Conservation (phyloP, 2,329 filamentous ascomycete species). For the Colletotrichum orchidophilum region DNA sequence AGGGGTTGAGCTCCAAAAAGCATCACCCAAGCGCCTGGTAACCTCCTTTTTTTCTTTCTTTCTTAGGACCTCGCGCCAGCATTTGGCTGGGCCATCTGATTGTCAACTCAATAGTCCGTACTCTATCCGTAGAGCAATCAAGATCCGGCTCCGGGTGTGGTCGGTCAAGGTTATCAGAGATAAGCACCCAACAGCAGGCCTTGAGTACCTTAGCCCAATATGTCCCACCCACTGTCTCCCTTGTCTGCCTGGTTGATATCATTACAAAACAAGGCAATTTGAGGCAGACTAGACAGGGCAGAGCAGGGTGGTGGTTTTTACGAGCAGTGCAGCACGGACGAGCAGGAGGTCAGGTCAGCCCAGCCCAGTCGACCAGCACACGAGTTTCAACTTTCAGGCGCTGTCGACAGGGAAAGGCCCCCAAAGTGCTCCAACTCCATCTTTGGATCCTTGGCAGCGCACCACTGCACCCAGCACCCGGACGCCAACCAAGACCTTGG, state of each 20-base stretch:
- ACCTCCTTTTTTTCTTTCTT: too few species aligned
- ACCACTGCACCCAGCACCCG: slow-evolving; percentile 6
- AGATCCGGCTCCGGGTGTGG: background rate
- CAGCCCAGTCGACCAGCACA: slow-evolving; percentile 24
- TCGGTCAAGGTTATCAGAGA: background rate
- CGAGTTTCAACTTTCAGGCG: slow-evolving; percentile 33
- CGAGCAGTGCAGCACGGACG: slow-evolving; percentile 13
- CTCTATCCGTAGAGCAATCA: background rate
- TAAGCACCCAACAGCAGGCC: slow-evolving; percentile 1
- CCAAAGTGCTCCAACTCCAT: slow-evolving; percentile 24
- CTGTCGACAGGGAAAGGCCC: slow-evolving; percentile 23
- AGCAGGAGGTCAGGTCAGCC: slow-evolving; percentile 9
- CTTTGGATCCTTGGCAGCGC: slow-evolving; percentile 31
- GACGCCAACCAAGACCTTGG: slow-evolving; percentile 27
- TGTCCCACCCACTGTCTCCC: background rate
- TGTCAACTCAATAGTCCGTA: background rate
- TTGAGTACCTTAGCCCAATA: background rate
- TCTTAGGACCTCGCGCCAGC: background rate
- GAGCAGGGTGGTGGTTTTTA: background rate
- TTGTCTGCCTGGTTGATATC: background rate
- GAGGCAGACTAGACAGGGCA: background rate
- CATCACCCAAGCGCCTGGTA: background rate
- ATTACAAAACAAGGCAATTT: background rate
- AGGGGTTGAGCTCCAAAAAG: slow-evolving; percentile 6
- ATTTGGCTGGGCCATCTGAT: background rate